phyloP scores from a whole-genome alignment of 345 rosid genomes.

The Brassica napus region Da-Ae NC_063445.1:4230001-4230500 shows the following conservation, averaged over 20 bases:
- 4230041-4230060: slow-evolving; percentile 95
- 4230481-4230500: neutral
- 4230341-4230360: neutral
- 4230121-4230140: slow-evolving; percentile 27
- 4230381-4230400: neutral
- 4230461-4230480: neutral
- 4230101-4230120: slow-evolving; percentile 8
- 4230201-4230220: slow-evolving; percentile 32
- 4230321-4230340: neutral
- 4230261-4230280: neutral
- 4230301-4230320: neutral
- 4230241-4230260: neutral
- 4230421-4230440: neutral
- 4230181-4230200: slow-evolving; percentile 34
- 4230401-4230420: neutral
- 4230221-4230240: neutral
- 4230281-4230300: neutral
- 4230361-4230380: neutral
- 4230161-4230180: slow-evolving; percentile 19
- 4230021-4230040: slow-evolving; percentile 97
- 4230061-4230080: neutral
- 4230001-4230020: slow-evolving; percentile 99
- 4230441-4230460: neutral
- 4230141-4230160: slow-evolving; percentile 33
- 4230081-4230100: slow-evolving; percentile 21